Base-by-base conservation (phyloP, 2,329 filamentous ascomycete species). In the Pestalotiopsis sp. region DNA sequence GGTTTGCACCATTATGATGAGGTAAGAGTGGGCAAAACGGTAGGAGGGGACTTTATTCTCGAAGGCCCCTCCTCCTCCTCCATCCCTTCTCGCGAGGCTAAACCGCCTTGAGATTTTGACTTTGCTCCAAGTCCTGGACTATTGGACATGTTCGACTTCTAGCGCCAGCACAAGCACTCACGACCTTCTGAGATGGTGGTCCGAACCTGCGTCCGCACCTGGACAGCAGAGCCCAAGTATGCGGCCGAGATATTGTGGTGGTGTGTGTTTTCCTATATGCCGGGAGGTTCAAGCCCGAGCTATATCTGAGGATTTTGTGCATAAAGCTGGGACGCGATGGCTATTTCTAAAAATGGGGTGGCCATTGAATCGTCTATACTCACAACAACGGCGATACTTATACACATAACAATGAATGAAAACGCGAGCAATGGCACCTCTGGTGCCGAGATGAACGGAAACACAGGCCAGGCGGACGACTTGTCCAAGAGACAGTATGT, bases 401-500 rank as follows among this genome's bases (percentile, higher is more conserved):
- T 57, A 57, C 52, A 23, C 3, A 20, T 23, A 20, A 57, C n/a
- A 58, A 58, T n/a, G 52, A 58, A 58, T 12, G 52, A 23, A 58
- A 25, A n/a, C 14, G n/a, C 13, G n/a, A 58, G 25, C 12, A 60
- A 23, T 60, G 58, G 20, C 9, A 36, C 9, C 14, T 11, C 12
- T 5, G 9, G 38, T 60, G 23, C 14, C 58, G 38, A 17, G 17
- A 36, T 5, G 4, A 60, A 60, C 12, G 17, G 25, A 17, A 13
- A 17, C 3, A 36, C 12, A 17, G 12, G 9, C 14, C 9, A 9
- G 12, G 1, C 4, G 7, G 25, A 60, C 6, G 58, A 60, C 27
- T 17, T 60, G 4, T 17, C 23, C 41, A 56, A 59, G 31, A 68
- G 58, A 60, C 69, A 61, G 14, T 70, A 69, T 52, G n/a, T 71